Conservation (phyloP, 345 rosid species). For the Cardiospermum halicacabum region DNA sequence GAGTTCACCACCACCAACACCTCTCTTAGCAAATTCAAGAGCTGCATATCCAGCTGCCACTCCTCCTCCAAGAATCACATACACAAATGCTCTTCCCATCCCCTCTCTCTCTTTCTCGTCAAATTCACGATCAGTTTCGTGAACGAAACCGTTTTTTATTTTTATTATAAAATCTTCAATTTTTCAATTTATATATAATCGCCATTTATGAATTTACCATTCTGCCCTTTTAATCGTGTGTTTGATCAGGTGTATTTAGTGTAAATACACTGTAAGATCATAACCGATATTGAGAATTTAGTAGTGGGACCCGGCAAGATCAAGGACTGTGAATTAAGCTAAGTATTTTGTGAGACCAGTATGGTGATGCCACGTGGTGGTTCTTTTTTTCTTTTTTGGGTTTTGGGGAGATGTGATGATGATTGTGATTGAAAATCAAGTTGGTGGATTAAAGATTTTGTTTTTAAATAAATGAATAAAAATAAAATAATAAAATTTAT, state of each 20-base stretch:
- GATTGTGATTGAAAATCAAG: constrained; percentile 1
- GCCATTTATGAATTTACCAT: background rate
- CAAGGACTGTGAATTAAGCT: background rate
- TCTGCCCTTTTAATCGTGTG: background rate
- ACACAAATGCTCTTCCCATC: constrained; percentile 97
- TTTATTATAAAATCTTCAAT: background rate
- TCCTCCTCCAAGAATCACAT: constrained; percentile 94
- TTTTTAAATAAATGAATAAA: background rate
- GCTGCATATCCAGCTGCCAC: constrained; percentile 98
- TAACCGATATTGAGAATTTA: background rate
- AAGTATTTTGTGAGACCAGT: background rate
- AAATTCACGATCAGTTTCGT: background rate
- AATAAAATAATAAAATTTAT: background rate
- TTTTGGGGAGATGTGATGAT: background rate
- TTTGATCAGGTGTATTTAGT: background rate
- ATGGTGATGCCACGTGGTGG: background rate
- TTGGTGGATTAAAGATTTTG: background rate
- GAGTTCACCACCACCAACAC: constrained; percentile 79
- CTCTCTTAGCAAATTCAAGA: constrained; percentile 78
- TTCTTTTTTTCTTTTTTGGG: background rate
- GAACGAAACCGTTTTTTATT: background rate
- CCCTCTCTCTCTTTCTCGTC: background rate
- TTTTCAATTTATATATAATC: too few species aligned
- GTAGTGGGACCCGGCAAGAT: background rate
- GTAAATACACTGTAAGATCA: background rate